Base-by-base conservation (phyloP, 2,329 filamentous ascomycete species). In the Verticillium dahliae region DNA sequence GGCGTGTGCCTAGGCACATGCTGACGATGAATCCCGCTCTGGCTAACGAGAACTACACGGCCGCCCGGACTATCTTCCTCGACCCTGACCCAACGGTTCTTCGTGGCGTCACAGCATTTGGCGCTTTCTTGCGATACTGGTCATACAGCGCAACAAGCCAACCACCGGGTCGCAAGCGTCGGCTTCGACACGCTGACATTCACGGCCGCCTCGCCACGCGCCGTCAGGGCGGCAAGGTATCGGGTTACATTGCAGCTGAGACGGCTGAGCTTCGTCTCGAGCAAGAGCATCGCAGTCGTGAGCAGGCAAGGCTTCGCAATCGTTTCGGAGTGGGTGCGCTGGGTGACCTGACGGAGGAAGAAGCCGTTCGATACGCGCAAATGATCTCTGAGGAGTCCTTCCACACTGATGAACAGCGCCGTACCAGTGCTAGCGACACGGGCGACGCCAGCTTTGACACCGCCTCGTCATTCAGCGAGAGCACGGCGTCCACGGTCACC, bases 51-150 rank as follows among this genome's bases (percentile, higher is more conserved):
- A 91, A 90, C 68, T 89, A 92, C 68, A 90, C 89, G 65, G 90
- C 92, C 34, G 92, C 91, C 2, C 89, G 92, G 1, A 91, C 92
- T 14, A 90, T 98, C 60, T 88, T 84, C 64, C 81, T 99, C 1
- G 95, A 99, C 68, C 90, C 94, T 0, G 92, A 98, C 69, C 86
- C 95, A 31, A 93, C 92, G 0, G 81, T 90, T 0, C 83, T 99
- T 14, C 88, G 94, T 39, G 95, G 95, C 6, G 86, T 97, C 63
- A 88, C 97, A 1, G 90, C 93, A 1, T 86, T 97, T 58, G 95
- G 95, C 11, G 90, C 90, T 0, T 90, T 94, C 69, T 77, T 99
- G 18, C 90, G 92, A 13, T 98, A 92, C 73, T 99, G 95, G 95
- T 88, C 90, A 3, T 98, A 96, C 72, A 96, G 91, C 73, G 94